phyloP scores from a whole-genome alignment of 1,284 basidiomycete species.

The Leucoagaricus sp. region DNA sequence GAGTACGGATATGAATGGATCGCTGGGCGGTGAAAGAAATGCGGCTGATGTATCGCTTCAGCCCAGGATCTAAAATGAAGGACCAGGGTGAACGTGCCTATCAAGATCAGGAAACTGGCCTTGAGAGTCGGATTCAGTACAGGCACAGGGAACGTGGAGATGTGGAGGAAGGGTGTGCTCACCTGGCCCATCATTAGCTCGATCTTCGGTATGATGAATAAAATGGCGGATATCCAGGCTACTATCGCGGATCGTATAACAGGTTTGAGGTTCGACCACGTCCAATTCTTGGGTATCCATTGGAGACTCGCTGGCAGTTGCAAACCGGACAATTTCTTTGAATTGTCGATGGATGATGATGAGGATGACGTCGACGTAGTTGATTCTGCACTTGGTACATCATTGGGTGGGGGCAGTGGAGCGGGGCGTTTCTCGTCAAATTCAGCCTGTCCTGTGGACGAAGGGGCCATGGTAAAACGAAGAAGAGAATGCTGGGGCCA shows the following conservation, averaged over 20 bases:
- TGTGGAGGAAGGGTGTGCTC: conserved; percentile 15
- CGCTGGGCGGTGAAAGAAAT: conserved; percentile 67
- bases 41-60: conserved; percentile 41
- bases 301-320: conserved; percentile 26
- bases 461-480: not conserved
- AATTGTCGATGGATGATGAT: not conserved
- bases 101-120: conserved; percentile 69
- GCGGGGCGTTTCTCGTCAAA: not conserved
- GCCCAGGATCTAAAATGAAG: not conserved
- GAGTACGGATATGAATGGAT: conserved; percentile 67
- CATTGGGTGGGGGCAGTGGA: too few relatives aligned
- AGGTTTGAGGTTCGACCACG: conserved; percentile 63
- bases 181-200: conserved; percentile 63
- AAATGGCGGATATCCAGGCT: conserved; percentile 62
- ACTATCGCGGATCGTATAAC: conserved; percentile 63
- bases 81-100: conserved; percentile 42
- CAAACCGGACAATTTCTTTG: not conserved
- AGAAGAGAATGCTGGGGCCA: not conserved
- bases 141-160: conserved; percentile 5
- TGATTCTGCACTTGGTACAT: not conserved
- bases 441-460: not conserved
- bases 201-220: conserved; percentile 62
- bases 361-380: conserved; percentile 1
- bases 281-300: conserved; percentile 62
- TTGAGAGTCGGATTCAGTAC: conserved; percentile 23